Percentiles rank a stretch among this genome's conserved stretches.
Evolutionary conservation across 257 asterid species (phyloP).

Genomic region (Pogostemon cablin): DNA sequence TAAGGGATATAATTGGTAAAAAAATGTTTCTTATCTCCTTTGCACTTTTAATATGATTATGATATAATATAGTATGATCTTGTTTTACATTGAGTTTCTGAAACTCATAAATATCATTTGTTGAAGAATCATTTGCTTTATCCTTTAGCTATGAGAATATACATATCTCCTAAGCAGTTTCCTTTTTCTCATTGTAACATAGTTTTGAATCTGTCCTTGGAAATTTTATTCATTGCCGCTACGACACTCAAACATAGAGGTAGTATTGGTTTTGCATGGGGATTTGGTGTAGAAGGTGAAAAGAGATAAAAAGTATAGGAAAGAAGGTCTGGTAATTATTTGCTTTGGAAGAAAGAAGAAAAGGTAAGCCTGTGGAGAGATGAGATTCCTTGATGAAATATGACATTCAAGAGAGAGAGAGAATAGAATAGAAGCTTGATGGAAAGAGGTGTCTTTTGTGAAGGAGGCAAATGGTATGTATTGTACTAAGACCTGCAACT

Average conservation of each 20-base stretch:
- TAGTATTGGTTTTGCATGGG: conserved; percentile 48
- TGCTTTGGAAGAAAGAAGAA: conserved; percentile 56
- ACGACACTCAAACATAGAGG: conserved; percentile 51
- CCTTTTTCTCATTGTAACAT: too few relatives aligned
- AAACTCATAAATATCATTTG: too few relatives aligned
- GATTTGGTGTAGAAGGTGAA: conserved; percentile 58
- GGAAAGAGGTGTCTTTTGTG: conserved; percentile 43
- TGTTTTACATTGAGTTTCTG: too few relatives aligned
- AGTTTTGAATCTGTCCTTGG: conserved; percentile 18
- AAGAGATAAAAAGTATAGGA: conserved; percentile 44
- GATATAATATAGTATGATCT: too few relatives aligned
- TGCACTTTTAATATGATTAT: too few relatives aligned
- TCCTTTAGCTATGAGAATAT: too few relatives aligned
- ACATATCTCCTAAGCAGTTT: too few relatives aligned
- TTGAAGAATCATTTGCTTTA: too few relatives aligned
- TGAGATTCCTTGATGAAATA: conserved; percentile 64
- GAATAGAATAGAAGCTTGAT: conserved; percentile 57
- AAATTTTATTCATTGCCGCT: conserved; percentile 43
- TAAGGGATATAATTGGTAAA: too few relatives aligned
- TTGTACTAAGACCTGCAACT: conserved; percentile 56
- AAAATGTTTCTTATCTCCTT: too few relatives aligned
- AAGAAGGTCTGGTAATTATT: conserved; percentile 61
- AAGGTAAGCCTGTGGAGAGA: conserved; percentile 51
- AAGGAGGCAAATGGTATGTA: conserved; percentile 60
- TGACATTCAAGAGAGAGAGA: conserved; percentile 9